phyloP scores from a whole-genome alignment of 768 basidiomycete species.

The Phanerodontia chrysosporium region DNA sequence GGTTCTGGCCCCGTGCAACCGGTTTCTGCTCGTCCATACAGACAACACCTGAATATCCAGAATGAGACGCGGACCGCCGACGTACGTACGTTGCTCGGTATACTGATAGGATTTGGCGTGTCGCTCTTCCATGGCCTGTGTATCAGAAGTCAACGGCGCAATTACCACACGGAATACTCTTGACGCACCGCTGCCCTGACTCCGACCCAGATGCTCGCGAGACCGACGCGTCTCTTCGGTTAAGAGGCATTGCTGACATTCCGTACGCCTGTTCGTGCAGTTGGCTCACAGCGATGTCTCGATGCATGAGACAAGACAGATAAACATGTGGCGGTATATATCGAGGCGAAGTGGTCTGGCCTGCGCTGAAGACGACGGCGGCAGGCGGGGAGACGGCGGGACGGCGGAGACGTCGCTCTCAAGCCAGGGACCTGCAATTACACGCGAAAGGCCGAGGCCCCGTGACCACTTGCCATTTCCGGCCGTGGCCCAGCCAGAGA shows the following conservation, averaged over 20 bases:
- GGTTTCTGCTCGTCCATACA: too few species aligned
- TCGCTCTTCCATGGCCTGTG: not conserved
- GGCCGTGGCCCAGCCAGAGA: too few species aligned
- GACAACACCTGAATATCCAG: too few species aligned
- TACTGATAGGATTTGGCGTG: not conserved
- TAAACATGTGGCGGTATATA: too few species aligned
- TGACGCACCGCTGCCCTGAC: not conserved
- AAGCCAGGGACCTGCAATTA: slow-evolving; percentile 1
- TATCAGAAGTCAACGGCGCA: not conserved
- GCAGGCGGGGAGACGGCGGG: not conserved
- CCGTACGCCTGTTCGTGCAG: not conserved
- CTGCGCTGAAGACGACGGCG: not conserved
- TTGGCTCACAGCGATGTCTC: too few species aligned
- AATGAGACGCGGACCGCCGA: too few species aligned
- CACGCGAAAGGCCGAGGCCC: not conserved
- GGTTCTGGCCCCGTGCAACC: not conserved
- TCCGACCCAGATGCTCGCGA: not conserved
- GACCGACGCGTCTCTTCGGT: slow-evolving; percentile 3
- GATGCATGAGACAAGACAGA: too few species aligned
- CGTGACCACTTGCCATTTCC: not conserved
- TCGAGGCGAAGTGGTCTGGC: not conserved
- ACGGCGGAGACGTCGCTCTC: not conserved
- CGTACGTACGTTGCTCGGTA: not conserved
- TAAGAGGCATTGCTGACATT: not conserved
- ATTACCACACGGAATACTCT: not conserved